Evolutionary conservation across 2,329 filamentous ascomycete genomes (phyloP).

Genomic region (Scedosporium apiospermum): DNA sequence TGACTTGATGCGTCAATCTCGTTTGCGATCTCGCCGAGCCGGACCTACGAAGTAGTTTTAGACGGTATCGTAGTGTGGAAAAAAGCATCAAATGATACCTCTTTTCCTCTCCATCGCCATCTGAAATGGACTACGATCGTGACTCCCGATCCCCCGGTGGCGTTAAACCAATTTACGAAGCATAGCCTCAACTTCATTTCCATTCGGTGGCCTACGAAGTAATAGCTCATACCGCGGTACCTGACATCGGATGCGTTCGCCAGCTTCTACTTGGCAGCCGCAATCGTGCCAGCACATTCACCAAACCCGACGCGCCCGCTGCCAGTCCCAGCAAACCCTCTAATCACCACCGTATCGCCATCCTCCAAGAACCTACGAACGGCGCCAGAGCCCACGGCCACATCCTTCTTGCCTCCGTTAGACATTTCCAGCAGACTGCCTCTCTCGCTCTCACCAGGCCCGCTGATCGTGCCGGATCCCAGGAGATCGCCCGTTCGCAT

Average conservation of each 20-base stretch:
- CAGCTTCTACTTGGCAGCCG: background rate
- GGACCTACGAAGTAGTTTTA: background rate
- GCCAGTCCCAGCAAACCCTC: slow-evolving; percentile 25
- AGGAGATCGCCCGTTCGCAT: slow-evolving; percentile 61
- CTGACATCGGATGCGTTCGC: background rate
- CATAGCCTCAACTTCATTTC: background rate
- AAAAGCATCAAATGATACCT: too few relatives aligned
- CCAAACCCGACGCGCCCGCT: slow-evolving; percentile 32
- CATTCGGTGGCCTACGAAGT: too few relatives aligned
- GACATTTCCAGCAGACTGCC: slow-evolving; percentile 37
- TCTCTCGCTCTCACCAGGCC: slow-evolving; percentile 24
- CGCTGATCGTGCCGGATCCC: slow-evolving; percentile 39
- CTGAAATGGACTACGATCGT: background rate
- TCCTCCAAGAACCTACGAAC: slow-evolving; percentile 34
- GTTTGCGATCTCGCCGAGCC: too few relatives aligned
- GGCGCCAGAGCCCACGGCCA: slow-evolving; percentile 28
- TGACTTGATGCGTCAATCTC: too few relatives aligned
- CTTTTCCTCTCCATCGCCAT: background rate
- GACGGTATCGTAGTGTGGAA: background rate
- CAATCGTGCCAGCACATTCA: slow-evolving; percentile 26
- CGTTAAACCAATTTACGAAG: too few relatives aligned
- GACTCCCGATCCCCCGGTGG: background rate
- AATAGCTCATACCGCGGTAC: background rate
- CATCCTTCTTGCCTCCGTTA: slow-evolving; percentile 32
- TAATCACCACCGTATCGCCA: slow-evolving; percentile 33